phyloP scores from a whole-genome alignment of 805 yeast species.

The Pichia exigua region DNA sequence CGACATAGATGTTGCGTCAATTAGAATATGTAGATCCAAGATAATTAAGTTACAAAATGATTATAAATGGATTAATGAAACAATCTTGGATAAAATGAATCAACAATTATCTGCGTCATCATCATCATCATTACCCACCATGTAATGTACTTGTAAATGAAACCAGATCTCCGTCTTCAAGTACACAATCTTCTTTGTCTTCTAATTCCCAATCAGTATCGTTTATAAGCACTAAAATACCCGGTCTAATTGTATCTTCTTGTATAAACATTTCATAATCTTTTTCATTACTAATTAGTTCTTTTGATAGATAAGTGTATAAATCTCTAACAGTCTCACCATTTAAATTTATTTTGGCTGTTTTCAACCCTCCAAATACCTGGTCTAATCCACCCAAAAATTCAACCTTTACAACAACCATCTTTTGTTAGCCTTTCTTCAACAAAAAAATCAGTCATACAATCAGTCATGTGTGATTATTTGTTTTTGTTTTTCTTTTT shows the following conservation, averaged over 20 bases:
- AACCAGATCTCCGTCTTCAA: constrained; percentile 68
- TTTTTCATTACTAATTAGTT: constrained; percentile 50
- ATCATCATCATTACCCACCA: constrained; percentile 57
- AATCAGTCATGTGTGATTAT: too few relatives aligned
- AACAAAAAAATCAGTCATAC: too few relatives aligned
- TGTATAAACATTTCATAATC: constrained; percentile 73
- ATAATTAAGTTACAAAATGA: constrained; percentile 70
- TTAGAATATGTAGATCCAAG: constrained; percentile 54
- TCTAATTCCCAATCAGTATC: constrained; percentile 97
- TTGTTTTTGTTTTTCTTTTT: too few relatives aligned
- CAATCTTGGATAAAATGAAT: constrained; percentile 39
- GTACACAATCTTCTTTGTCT: constrained; percentile 74
- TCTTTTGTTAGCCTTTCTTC: neutral
- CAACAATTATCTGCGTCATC: constrained; percentile 25
- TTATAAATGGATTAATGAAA: constrained; percentile 37
- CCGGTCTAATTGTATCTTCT: constrained; percentile 80
- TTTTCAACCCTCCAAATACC: constrained; percentile 52
- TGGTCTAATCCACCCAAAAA: constrained; percentile 78
- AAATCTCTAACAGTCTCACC: constrained; percentile 38
- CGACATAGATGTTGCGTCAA: constrained; percentile 72
- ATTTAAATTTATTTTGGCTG: constrained; percentile 21
- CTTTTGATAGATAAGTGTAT: constrained; percentile 43
- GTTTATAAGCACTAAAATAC: constrained; percentile 82
- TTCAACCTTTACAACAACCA: constrained; percentile 35
- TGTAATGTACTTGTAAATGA: constrained; percentile 91